phyloP scores from a whole-genome alignment of 257 asterid genomes.

The Schizonepeta tenuifolia region DNA sequence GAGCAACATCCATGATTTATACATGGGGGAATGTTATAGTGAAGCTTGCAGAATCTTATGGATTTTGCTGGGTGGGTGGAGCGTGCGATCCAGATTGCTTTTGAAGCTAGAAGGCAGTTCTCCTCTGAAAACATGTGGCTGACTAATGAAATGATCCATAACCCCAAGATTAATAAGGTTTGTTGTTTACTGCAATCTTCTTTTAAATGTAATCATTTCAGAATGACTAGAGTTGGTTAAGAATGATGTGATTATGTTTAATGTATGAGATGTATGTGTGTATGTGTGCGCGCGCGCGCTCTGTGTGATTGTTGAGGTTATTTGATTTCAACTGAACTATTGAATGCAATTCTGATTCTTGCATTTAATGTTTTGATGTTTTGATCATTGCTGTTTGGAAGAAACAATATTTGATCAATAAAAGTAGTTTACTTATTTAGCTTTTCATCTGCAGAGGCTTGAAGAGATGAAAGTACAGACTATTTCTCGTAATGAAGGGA shows the following conservation, averaged over 20 bases:
- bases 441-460: constrained; percentile 56
- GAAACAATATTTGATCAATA: not conserved
- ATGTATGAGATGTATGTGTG: not conserved
- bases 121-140: constrained; percentile 89
- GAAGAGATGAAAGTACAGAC: constrained; percentile 74
- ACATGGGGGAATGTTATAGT: constrained; percentile 95
- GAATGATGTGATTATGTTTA: not conserved
- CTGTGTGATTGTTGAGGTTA: constrained; percentile 10
- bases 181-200: constrained; percentile 11
- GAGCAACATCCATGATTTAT: too few species aligned
- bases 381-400: constrained; percentile 9
- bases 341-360: not conserved
- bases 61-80: constrained; percentile 99
- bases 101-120: constrained; percentile 90
- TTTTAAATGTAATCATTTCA: not conserved
- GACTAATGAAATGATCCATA: constrained; percentile 94
- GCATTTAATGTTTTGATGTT: constrained; percentile 4
- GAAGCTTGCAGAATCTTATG: constrained; percentile 93
- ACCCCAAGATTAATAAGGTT: constrained; percentile 95
- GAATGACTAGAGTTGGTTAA: not conserved
- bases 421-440: constrained; percentile 18
- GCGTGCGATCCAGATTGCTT: constrained; percentile 97
- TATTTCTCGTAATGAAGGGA: constrained; percentile 65
- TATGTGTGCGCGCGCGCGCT: too few species aligned
- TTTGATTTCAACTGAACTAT: not conserved